phyloP scores from a whole-genome alignment of 2,329 filamentous ascomycete species.

The Septoria petroselini region DNA sequence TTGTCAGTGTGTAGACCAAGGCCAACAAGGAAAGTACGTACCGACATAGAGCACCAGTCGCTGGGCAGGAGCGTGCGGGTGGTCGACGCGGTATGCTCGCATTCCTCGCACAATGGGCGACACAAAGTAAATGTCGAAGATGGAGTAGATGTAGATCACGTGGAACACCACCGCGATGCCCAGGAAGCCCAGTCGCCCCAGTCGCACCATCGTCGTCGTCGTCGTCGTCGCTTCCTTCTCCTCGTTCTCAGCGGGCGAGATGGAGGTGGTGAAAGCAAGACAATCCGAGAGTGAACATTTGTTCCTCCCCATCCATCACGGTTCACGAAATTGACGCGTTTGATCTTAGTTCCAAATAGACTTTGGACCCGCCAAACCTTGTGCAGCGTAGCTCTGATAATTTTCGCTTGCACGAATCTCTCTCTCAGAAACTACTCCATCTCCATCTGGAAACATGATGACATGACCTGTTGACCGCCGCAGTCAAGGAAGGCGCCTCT shows the following conservation, averaged over 20 bases:
- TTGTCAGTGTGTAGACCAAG: conserved; percentile 5
- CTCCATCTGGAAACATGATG: no score
- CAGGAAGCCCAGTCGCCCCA: conserved; percentile 76
- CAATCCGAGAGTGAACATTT: no score
- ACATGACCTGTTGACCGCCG: no score
- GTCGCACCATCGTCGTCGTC: conserved; percentile 47
- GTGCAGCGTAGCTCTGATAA: no score
- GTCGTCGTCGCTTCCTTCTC: not conserved
- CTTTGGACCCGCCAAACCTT: no score
- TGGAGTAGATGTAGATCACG: conserved; percentile 87
- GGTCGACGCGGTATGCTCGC: conserved; percentile 70
- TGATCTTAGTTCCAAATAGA: no score
- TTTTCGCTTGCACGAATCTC: no score
- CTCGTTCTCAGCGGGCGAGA: not conserved
- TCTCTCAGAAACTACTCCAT: no score
- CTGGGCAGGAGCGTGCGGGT: conserved; percentile 71
- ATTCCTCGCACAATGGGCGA: conserved; percentile 96
- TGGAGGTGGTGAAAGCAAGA: not conserved
- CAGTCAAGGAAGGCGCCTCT: conserved; percentile 6
- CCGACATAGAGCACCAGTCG: conserved; percentile 91
- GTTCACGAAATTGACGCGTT: no score
- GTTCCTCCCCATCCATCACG: no score
- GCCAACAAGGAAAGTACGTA: no score
- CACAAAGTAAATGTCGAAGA: conserved; percentile 98
- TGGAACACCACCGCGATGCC: conserved; percentile 89